Conservation (phyloP, 495 filamentous ascomycete genomes). For the Tuber umbilicatum region DNA sequence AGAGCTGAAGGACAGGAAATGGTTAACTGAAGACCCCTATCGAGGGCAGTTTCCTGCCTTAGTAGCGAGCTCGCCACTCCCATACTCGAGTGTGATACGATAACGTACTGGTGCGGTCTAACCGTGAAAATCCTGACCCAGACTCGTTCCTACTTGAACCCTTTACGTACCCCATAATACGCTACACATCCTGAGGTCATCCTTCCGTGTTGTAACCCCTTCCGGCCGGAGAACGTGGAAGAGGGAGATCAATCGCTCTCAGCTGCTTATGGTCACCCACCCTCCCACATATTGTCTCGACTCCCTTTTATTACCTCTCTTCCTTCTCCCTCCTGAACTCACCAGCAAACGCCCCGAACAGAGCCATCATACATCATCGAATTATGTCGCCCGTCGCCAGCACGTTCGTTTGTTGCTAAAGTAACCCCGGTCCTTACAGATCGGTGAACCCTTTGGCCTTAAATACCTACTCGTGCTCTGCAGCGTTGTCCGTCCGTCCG, state of each 20-base stretch:
- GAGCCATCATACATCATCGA: slow-evolving; percentile 8
- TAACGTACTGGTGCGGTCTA: not conserved
- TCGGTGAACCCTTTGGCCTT: slow-evolving; percentile 19
- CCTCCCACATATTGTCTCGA: not conserved
- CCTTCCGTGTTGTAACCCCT: not conserved
- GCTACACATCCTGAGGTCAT: not conserved
- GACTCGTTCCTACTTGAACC: not conserved
- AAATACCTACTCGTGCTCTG: not conserved
- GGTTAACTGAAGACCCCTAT: too few relatives aligned
- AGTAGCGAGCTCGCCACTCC: not conserved
- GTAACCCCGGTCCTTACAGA: slow-evolving; percentile 29
- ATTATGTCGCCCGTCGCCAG: slow-evolving; percentile 28
- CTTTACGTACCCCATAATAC: not conserved
- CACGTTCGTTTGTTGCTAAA: slow-evolving; percentile 32
- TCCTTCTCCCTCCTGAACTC: not conserved
- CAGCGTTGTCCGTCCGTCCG: not conserved
- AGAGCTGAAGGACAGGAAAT: too few relatives aligned
- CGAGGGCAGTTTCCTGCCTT: too few relatives aligned
- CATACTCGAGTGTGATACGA: too few relatives aligned
- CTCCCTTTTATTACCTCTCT: not conserved
- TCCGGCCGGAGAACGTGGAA: not conserved
- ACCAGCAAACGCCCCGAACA: not conserved
- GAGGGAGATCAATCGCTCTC: not conserved
- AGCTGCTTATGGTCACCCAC: not conserved
- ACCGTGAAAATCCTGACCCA: not conserved